A percentile compares a stretch with the other conserved stretches of the same genome.
These are phyloP conservation scores for Rickenella mellea DNA, from an alignment of 768 basidiomycete genomes.

Conservation along the genomic window DNA sequence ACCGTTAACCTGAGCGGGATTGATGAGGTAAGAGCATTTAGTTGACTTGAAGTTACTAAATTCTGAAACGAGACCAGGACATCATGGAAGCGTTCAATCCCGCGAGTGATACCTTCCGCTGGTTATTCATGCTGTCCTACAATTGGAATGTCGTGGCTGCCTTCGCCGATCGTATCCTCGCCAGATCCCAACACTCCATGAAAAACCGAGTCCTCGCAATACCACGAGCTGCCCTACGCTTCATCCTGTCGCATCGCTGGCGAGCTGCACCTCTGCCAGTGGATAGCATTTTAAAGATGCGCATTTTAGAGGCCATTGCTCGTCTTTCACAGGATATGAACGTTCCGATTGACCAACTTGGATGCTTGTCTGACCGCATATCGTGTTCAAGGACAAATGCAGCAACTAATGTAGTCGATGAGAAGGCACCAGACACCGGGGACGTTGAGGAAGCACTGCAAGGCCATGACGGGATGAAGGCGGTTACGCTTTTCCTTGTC, in stretches of 20 bases:
- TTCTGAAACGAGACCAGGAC: background rate
- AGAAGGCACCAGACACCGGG: no score
- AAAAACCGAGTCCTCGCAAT: background rate
- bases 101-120: background rate
- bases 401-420: background rate
- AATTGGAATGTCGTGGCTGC: background rate
- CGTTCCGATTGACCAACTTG: background rate
- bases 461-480: background rate
- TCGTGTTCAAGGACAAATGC: background rate
- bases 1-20: background rate
- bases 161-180: no score
- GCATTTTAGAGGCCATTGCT: background rate
- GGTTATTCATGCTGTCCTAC: background rate
- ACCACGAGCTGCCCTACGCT: no score
- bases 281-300: background rate
- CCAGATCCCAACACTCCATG: no score
- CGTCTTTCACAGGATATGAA: background rate
- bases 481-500: background rate
- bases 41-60: background rate
- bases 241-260: background rate
- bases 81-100: background rate
- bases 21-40: background rate
- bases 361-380: background rate
- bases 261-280: background rate
- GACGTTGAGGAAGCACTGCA: background rate